phyloP scores from a whole-genome alignment of 306 rosid species.

The Sophora flavescens region DNA sequence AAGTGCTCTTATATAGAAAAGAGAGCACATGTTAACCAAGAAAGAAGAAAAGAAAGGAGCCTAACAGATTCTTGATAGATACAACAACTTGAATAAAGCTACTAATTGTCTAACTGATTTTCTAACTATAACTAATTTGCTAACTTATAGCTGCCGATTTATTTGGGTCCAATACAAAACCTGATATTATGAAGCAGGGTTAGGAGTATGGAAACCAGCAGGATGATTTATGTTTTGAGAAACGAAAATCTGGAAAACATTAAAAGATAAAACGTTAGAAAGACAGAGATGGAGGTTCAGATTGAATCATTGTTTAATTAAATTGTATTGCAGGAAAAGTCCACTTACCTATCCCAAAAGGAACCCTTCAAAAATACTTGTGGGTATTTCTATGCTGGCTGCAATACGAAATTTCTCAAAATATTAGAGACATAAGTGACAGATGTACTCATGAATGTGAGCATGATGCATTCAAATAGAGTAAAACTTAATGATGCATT shows the following conservation, averaged over 20 bases:
- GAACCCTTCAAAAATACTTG: constrained; percentile 65
- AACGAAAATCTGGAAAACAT: constrained; percentile 5
- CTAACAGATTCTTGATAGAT: too few species aligned
- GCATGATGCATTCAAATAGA: neutral
- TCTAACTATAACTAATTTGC: too few species aligned
- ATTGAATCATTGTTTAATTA: neutral
- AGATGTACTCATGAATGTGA: neutral
- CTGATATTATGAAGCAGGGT: constrained; percentile 54
- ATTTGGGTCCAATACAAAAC: neutral
- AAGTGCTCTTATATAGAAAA: too few species aligned
- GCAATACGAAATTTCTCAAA: constrained; percentile 37
- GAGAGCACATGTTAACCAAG: too few species aligned
- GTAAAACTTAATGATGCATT: neutral
- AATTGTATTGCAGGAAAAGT: constrained; percentile 11
- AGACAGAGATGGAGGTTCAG: neutral
- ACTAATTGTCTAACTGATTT: too few species aligned
- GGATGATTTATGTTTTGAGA: constrained; percentile 6
- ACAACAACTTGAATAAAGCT: too few species aligned
- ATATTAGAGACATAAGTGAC: constrained; percentile 26
- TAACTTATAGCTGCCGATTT: too few species aligned
- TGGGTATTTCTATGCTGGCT: constrained; percentile 91
- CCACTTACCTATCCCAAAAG: constrained; percentile 76
- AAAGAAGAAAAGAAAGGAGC: too few species aligned
- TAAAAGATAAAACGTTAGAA: neutral
- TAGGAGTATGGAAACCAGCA: constrained; percentile 60